Evolutionary conservation across 2,329 filamentous ascomycete genomes (phyloP), one percentile per base, ranked within the genome.

Genomic region (Colletotrichum phormii): DNA sequence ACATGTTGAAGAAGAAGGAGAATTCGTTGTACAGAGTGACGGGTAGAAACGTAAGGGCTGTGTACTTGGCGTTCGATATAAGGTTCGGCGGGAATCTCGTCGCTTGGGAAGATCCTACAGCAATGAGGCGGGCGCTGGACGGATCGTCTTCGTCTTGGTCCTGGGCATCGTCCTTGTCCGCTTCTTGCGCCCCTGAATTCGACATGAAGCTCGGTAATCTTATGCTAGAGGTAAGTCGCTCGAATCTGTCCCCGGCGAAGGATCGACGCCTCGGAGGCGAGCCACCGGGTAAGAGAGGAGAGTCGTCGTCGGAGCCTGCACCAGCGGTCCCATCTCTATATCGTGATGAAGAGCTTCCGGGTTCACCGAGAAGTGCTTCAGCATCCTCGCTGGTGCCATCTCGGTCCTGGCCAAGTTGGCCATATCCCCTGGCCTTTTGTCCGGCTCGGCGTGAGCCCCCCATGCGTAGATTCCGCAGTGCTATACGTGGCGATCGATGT

Each of bases 1-100:
- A 99, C 87, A 98, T 94, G 88, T 99, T 99, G 88, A 99, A 98
- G 85, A 99, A 99, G 86, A 98, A 99, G 72, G 96, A 98, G 81
- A 99, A 99, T 81, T 99, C 97, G 84, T 98, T 98, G 84, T 98
- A 99, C 26, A 99, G 87, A 0, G 97, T 99, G 64, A 96, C 88
- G 2, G 97, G 97, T 15, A 99, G 88, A 82, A 99, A 99, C 64
- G 94, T 98, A 86, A 95, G 93, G 1, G 95, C 91, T 35, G 96
- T 98, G 82, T 99, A 99, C 87, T 98, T 99, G 67, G 97, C 96
- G 81, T 99, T 98, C 46, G 96, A 98, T 61, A 99, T 90, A 69
- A 95, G 89, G 82, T 99, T 99, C 9, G 94, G 91, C 11, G 97
- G 96, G 81, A 96, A 98, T 76, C 93, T 91, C 62, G 91, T 87